Base-by-base conservation (phyloP, 2,329 filamentous ascomycete species). In the Monilinia vaccinii-corymbosi region DNA sequence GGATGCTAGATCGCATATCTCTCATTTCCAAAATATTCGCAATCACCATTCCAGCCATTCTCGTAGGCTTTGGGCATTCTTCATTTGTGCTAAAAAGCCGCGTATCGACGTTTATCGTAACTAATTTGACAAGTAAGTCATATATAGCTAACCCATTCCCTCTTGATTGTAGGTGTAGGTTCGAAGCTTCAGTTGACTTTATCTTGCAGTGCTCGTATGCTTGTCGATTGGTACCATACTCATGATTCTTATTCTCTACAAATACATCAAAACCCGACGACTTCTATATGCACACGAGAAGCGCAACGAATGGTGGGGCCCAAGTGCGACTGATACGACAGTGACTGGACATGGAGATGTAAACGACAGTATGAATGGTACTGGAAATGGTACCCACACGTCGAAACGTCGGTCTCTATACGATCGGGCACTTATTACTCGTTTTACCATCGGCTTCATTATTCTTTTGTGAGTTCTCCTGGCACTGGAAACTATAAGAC, bases 401-500 rank as follows among this genome's bases (percentile, higher is more conserved):
- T n/a, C 32, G 23, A 61, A 56, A 14, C 65, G 66, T 28, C 60
- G 65, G 40, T 73, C 69, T 31, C 76, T 78, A 11, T 79, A 79
- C 63, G 76, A 79, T 63, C 71, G 69, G 45, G 78, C 76, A 71
- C 71, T 79, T 6, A 65, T 79, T 7, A 69, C 74, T 8, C 75
- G 77, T 11, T 79, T 79, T 62, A 73, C 73, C 1, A 71, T 79
- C 14, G 76, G 72, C 2, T 78, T 78, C 60, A 59, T 74, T 3
- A 71, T 76, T 13, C 65, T 79, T 46, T 69, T 65, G 68, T 71
- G 10, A 40, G 34, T 57, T 23, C 44, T 14, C 28, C 13, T 58
- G 13, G n/a, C 11, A 0, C 4, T 21, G 10, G 18, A 25, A 9
- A 10, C 7, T 16, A 28, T 40, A 21, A 7, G 44, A n/a, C 55